Percentiles rank a stretch among this genome's conserved stretches.
These are phyloP conservation scores for Kluyveromyces sp. DNA, from an alignment of 1,139 yeast species.

Conservation along the genomic window DNA sequence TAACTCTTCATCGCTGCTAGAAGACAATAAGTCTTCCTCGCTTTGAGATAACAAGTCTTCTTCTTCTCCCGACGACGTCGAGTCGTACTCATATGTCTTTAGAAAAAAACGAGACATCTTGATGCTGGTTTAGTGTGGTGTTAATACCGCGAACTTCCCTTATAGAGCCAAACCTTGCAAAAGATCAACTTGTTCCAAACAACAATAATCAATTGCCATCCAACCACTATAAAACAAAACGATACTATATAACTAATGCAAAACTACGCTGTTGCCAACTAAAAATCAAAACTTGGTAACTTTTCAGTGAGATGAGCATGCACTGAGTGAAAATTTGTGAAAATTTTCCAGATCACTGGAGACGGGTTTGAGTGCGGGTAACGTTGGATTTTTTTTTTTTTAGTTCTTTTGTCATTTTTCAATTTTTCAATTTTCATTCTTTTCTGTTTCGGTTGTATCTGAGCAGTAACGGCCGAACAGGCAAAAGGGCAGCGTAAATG, in stretches of 20 bases:
- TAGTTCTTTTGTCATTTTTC: no score
- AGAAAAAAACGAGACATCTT: conserved; percentile 64
- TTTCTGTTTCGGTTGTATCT: background rate
- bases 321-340: conserved; percentile 6
- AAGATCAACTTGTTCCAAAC: background rate
- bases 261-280: background rate
- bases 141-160: background rate
- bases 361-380: conserved; percentile 3
- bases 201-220: background rate
- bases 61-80: conserved; percentile 66
- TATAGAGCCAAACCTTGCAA: background rate
- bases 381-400: background rate
- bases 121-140: background rate
- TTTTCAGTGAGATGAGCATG: conserved; percentile 3
- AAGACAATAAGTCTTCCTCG: conserved; percentile 55
- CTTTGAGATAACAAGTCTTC: conserved; percentile 67
- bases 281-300: background rate
- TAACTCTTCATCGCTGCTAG: conserved; percentile 38
- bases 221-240: no score
- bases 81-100: conserved; percentile 46
- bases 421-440: background rate
- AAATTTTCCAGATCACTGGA: conserved; percentile 2
- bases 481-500: background rate
- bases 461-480: background rate
- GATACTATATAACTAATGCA: background rate